A percentile compares a stretch with the other conserved stretches of the same genome.
Conservation (phyloP, 805 yeast species). For the Starmerella apis region DNA sequence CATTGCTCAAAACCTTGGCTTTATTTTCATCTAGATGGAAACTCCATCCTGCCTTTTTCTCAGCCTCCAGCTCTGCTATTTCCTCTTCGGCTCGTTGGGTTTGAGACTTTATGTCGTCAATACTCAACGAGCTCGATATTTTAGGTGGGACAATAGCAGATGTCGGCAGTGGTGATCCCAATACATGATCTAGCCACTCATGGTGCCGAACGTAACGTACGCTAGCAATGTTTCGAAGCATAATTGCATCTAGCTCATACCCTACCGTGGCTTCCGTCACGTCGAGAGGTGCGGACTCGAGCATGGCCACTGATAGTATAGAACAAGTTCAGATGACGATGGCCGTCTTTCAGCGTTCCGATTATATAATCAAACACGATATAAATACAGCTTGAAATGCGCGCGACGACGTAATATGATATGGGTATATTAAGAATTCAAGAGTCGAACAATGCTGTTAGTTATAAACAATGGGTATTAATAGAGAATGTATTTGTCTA, state of each 20-base stretch:
- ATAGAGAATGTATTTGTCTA: too few relatives aligned
- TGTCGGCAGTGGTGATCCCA: slow-evolving; percentile 33
- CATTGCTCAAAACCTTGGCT: slow-evolving; percentile 23
- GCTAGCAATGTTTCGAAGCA: slow-evolving; percentile 36
- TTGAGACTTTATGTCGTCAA: slow-evolving; percentile 19
- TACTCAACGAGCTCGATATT: slow-evolving; percentile 9
- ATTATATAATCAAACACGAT: neutral
- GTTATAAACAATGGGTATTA: too few relatives aligned
- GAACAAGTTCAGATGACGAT: too few relatives aligned
- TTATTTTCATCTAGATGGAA: slow-evolving; percentile 18
- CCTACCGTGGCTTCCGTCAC: slow-evolving; percentile 29
- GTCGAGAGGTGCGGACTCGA: slow-evolving; percentile 23
- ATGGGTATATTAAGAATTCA: too few relatives aligned
- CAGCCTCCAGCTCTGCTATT: slow-evolving; percentile 25
- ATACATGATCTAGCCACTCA: slow-evolving; percentile 37
- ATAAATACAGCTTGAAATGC: too few relatives aligned
- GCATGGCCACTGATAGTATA: slow-evolving; percentile 11
- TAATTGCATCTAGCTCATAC: slow-evolving; percentile 35
- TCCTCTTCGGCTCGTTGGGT: slow-evolving; percentile 24
- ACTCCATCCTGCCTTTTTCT: slow-evolving; percentile 21
- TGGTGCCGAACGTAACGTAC: slow-evolving; percentile 36
- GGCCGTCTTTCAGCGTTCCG: too few relatives aligned
- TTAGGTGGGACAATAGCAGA: slow-evolving; percentile 24
- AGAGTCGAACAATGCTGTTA: too few relatives aligned
- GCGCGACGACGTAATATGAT: too few relatives aligned